A percentile compares a stretch with the other conserved stretches of the same genome.
Conservation (phyloP, 306 rosid genomes). For the Cicer yamashitae region DNA sequence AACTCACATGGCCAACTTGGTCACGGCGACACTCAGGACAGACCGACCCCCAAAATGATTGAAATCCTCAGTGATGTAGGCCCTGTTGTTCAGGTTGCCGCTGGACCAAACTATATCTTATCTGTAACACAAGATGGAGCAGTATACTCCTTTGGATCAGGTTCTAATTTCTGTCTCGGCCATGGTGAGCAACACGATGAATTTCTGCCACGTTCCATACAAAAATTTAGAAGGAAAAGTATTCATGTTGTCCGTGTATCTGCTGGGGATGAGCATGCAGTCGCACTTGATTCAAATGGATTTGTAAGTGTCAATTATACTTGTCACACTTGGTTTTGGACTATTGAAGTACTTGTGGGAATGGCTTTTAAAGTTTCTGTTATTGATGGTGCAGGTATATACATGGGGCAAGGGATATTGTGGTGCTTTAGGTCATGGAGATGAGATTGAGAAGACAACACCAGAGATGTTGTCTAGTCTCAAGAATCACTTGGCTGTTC, state of each 20-base stretch:
- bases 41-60: slow-evolving; percentile 71
- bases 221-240: slow-evolving; percentile 69
- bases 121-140: slow-evolving; percentile 70
- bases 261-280: slow-evolving; percentile 95
- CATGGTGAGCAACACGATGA: slow-evolving; percentile 92
- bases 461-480: slow-evolving; percentile 71
- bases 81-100: slow-evolving; percentile 72
- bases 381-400: slow-evolving; percentile 64
- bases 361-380: slow-evolving; percentile 29
- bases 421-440: slow-evolving; percentile 96
- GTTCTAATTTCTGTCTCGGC: slow-evolving; percentile 94
- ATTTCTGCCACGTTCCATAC: slow-evolving; percentile 77
- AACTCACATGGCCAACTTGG: slow-evolving; percentile 94
- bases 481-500: slow-evolving; percentile 73
- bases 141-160: slow-evolving; percentile 88
- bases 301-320: slow-evolving; percentile 60
- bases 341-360: slow-evolving; percentile 29
- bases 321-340: slow-evolving; percentile 30
- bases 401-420: slow-evolving; percentile 97
- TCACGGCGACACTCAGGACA: slow-evolving; percentile 76
- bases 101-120: slow-evolving; percentile 83
- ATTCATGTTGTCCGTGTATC: slow-evolving; percentile 81
- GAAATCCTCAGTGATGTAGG: slow-evolving; percentile 64
- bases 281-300: slow-evolving; percentile 94
- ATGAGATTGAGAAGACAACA: slow-evolving; percentile 88